Evolutionary conservation across 2,329 filamentous ascomycete species (phyloP).

Genomic region (Lachnellula occidentalis): DNA sequence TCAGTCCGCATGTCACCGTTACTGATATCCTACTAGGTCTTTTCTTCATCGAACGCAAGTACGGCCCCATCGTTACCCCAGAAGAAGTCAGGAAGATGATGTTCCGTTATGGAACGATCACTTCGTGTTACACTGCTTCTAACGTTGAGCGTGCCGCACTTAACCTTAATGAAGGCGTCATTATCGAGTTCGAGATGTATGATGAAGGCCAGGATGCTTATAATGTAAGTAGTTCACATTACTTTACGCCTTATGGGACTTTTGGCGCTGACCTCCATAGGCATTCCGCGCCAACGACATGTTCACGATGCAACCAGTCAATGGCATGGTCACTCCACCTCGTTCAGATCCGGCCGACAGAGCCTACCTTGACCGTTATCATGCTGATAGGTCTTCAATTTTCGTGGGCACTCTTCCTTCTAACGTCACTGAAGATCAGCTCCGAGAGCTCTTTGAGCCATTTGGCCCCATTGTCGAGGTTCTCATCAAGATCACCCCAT

Average conservation of each 20-base stretch:
- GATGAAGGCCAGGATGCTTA: slow-evolving; percentile 46
- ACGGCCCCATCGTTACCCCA: slow-evolving; percentile 34
- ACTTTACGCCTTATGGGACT: not conserved
- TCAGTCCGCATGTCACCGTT: not conserved
- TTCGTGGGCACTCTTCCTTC: slow-evolving; percentile 43
- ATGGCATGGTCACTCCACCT: slow-evolving; percentile 22
- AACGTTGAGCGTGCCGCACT: slow-evolving; percentile 24
- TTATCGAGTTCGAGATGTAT: slow-evolving; percentile 47
- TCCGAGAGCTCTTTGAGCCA: slow-evolving; percentile 34
- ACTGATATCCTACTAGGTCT: slow-evolving; percentile 35
- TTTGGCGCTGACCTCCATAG: slow-evolving; percentile 13
- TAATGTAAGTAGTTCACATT: slow-evolving; percentile 35
- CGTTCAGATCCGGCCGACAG: slow-evolving; percentile 9
- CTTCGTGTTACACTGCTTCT: slow-evolving; percentile 20
- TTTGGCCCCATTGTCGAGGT: slow-evolving; percentile 36
- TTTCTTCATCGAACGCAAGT: slow-evolving; percentile 42
- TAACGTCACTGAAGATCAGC: slow-evolving; percentile 32
- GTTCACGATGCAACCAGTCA: slow-evolving; percentile 33
- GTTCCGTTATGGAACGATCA: slow-evolving; percentile 42
- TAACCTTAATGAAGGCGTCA: slow-evolving; percentile 32
- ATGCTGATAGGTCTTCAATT: slow-evolving; percentile 41
- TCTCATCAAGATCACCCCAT: slow-evolving; percentile 28
- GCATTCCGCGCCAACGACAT: slow-evolving; percentile 26
- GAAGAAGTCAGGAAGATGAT: slow-evolving; percentile 40
- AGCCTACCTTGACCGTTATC: slow-evolving; percentile 33